Conservation (phyloP, 1,284 basidiomycete species). For the Ustilago bromivora region DNA sequence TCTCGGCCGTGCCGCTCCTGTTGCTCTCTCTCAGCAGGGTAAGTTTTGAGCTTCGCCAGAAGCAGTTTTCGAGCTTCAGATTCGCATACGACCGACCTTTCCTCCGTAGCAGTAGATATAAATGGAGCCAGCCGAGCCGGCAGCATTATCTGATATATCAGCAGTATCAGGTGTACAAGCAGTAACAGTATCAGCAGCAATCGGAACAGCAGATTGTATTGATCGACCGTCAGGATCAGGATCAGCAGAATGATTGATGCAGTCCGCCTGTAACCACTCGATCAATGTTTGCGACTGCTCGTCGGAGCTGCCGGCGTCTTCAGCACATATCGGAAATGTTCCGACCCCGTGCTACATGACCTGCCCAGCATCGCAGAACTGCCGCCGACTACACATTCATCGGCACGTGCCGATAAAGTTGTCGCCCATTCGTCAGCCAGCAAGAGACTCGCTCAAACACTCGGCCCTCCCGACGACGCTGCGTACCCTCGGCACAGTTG, state of each 20-base stretch:
- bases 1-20: constrained; percentile 43
- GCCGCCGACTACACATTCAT: not conserved
- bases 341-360: not conserved
- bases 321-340: no score
- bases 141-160: not conserved
- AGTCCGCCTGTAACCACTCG: not conserved
- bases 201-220: not conserved
- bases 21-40: constrained; percentile 51
- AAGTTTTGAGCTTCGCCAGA: constrained; percentile 18
- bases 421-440: not conserved
- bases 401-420: not conserved
- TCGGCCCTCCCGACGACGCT: not conserved
- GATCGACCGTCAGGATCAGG: not conserved
- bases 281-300: no score
- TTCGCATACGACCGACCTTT: not conserved
- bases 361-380: not conserved
- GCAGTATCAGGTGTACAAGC: constrained; percentile 5
- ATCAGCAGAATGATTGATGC: not conserved
- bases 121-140: not conserved
- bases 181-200: constrained; percentile 13
- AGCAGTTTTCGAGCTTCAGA: not conserved
- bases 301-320: no score
- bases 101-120: not conserved
- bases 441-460: not conserved
- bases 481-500: not conserved